A percentile compares a stretch with the other conserved stretches of the same genome.
Evolutionary conservation across 192 early-diverging fungal genomes (phyloP).

Genomic region (Backusella morwellensis): DNA sequence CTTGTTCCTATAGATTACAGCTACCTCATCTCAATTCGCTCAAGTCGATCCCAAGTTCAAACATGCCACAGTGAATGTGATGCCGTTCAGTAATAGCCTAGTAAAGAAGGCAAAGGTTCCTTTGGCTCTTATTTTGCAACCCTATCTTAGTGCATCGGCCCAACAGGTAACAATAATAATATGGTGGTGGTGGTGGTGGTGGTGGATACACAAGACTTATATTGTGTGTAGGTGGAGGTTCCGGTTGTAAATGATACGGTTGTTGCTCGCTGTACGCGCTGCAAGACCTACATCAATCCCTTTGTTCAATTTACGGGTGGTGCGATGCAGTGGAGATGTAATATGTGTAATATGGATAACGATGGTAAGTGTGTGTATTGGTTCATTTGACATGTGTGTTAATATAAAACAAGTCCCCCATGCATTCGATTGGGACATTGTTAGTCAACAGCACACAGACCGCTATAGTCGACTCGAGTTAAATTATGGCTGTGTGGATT

Average conservation of each 20-base stretch:
- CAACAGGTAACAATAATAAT: conserved; percentile 27
- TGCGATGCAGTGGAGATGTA: conserved; percentile 89
- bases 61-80: conserved; percentile 81
- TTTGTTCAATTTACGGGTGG: conserved; percentile 86
- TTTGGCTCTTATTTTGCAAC: conserved; percentile 83
- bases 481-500: conserved; percentile 86
- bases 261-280: conserved; percentile 86
- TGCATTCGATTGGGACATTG: conserved; percentile 82
- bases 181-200: no score
- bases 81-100: conserved; percentile 81
- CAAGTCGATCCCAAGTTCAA: conserved; percentile 84
- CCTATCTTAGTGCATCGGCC: conserved; percentile 68
- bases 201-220: not conserved
- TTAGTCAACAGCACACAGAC: conserved; percentile 80
- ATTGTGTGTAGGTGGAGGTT: not conserved
- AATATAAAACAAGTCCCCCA: conserved; percentile 41
- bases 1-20: conserved; percentile 13
- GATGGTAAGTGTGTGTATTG: conserved; percentile 44
- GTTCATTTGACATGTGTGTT: not conserved
- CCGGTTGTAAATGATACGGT: conserved; percentile 60
- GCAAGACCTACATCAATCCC: conserved; percentile 95
- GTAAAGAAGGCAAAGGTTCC: conserved; percentile 74
- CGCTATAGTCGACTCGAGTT: conserved; percentile 82
- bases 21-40: conserved; percentile 27
- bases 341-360: conserved; percentile 88